A percentile compares a stretch with the other conserved stretches of the same genome.
Evolutionary conservation across 371 early-diverging fungal species (phyloP).

Genomic region (Mucor lusitanicus): DNA sequence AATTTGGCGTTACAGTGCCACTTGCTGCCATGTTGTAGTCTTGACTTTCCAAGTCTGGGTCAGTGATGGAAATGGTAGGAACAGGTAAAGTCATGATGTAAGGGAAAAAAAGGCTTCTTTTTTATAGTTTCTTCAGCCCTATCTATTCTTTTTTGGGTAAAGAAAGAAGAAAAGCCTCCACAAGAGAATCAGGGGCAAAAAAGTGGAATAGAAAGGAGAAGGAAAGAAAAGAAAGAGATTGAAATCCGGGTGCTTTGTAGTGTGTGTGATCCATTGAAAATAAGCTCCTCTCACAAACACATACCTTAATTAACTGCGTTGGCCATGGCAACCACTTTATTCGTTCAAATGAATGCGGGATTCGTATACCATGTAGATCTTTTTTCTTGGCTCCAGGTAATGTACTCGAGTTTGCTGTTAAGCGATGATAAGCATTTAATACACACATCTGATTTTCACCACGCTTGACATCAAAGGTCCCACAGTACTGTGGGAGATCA

Average conservation of each 20-base stretch:
- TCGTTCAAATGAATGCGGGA: too few species aligned
- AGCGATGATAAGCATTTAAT: too few species aligned
- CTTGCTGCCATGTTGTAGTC: conserved; percentile 23
- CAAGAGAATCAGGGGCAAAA: not conserved
- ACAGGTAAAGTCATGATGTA: conserved; percentile 21
- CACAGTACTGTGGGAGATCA: too few species aligned
- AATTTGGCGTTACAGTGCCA: conserved; percentile 26
- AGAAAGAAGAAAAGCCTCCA: not conserved
- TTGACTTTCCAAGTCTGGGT: conserved; percentile 45
- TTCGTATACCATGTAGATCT: too few species aligned
- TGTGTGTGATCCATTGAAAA: not conserved
- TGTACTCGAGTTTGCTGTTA: too few species aligned
- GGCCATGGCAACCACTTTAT: too few species aligned
- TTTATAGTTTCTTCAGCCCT: not conserved
- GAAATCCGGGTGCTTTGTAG: not conserved
- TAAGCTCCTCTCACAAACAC: too few species aligned
- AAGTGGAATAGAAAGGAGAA: not conserved
- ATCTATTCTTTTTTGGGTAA: not conserved
- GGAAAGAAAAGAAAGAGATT: not conserved
- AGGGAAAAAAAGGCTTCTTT: not conserved
- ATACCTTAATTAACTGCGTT: not conserved
- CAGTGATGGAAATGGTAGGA: conserved; percentile 51
- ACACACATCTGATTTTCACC: too few species aligned
- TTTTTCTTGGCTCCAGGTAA: too few species aligned
- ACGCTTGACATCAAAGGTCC: too few species aligned